Conservation (phyloP, 2,329 filamentous ascomycete species). For the Chrysoporthe puriensis region DNA sequence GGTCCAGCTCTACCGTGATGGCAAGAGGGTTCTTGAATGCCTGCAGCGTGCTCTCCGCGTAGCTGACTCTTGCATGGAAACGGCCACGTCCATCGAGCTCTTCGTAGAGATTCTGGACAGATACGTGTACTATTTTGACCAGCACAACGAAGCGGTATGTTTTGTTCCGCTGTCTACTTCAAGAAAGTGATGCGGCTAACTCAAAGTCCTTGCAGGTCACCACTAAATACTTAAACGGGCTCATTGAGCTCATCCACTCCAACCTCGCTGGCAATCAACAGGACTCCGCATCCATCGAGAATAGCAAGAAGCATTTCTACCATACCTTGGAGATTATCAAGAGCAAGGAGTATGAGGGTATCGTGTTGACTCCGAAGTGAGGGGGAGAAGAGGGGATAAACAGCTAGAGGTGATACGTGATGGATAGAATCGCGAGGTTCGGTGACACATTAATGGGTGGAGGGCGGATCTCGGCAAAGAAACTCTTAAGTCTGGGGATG, state of each 20-base stretch:
- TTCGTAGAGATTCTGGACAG: conserved; percentile 98
- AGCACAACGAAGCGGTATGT: conserved; percentile 89
- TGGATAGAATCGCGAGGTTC: not conserved
- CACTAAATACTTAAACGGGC: conserved; percentile 94
- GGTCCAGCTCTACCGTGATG: conserved; percentile 86
- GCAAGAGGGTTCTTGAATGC: conserved; percentile 95
- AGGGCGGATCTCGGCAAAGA: not conserved
- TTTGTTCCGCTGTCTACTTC: not conserved
- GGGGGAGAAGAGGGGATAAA: not conserved
- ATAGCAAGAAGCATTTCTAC: conserved; percentile 90
- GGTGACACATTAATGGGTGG: not conserved
- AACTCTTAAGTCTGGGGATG: not conserved
- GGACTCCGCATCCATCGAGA: conserved; percentile 81
- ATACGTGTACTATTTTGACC: conserved; percentile 99
- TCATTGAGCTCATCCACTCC: conserved; percentile 97
- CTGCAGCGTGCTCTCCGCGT: conserved; percentile 93
- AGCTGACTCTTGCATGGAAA: conserved; percentile 98
- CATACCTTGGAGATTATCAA: conserved; percentile 93
- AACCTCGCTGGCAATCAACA: conserved; percentile 86
- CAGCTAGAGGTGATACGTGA: not conserved
- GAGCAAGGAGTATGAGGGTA: conserved; percentile 88
- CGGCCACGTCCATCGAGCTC: conserved; percentile 92
- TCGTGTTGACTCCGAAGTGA: conserved; percentile 70
- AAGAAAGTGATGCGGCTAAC: conserved; percentile 8
- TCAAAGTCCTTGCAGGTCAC: conserved; percentile 64